Evolutionary conservation across 108 stramenopile species (phyloP).

Genomic region (Nitzschia sp.): DNA sequence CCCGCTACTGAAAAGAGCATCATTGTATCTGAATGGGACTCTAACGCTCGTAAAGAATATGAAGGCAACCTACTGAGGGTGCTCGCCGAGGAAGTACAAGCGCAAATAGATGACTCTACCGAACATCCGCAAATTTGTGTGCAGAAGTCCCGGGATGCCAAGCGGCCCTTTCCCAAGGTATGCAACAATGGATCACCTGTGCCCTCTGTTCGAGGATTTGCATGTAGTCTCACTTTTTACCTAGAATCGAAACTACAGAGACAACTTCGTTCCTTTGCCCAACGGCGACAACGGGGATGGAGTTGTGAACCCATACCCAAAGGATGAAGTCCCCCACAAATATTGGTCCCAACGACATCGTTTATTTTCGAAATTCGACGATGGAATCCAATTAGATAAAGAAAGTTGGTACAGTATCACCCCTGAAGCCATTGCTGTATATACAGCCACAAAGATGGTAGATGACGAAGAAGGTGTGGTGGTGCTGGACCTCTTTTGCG

Average conservation of each 20-base stretch:
- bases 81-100: no score
- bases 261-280: slow-evolving; percentile 41
- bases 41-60: no score
- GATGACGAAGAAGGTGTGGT: slow-evolving; percentile 33
- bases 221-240: not conserved
- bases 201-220: not conserved
- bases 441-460: slow-evolving; percentile 46
- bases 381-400: slow-evolving; percentile 74
- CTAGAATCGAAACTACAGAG: not conserved
- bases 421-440: slow-evolving; percentile 78
- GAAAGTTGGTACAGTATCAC: slow-evolving; percentile 82
- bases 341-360: slow-evolving; percentile 82
- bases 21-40: no score
- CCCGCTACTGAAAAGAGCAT: no score
- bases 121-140: slow-evolving; percentile 12
- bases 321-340: slow-evolving; percentile 66
- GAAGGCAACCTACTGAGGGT: no score
- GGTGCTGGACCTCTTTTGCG: slow-evolving; percentile 80
- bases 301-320: slow-evolving; percentile 69
- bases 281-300: slow-evolving; percentile 77
- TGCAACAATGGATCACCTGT: not conserved
- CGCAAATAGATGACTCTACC: not conserved
- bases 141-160: slow-evolving; percentile 26
- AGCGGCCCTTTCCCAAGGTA: slow-evolving; percentile 14
- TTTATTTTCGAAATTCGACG: slow-evolving; percentile 71